These are phyloP conservation scores for Alnus glutinosa DNA, from an alignment of 306 rosid species.

Conservation along the genomic window DNA sequence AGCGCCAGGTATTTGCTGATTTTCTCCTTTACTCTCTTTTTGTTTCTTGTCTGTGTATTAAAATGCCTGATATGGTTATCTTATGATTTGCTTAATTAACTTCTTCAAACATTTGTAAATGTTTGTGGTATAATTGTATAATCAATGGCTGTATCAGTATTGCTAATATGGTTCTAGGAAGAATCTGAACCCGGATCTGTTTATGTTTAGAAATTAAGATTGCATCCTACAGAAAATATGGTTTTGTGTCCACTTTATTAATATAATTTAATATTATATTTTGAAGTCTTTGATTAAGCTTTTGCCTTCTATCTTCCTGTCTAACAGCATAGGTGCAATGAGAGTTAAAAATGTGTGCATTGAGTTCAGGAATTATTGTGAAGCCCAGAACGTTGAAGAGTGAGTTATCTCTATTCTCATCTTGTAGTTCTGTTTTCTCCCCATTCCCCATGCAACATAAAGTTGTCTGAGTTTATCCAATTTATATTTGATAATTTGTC, in stretches of 20 bases:
- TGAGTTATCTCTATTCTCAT: constrained; percentile 37
- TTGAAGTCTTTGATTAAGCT: constrained; percentile 9
- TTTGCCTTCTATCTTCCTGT: constrained; percentile 4
- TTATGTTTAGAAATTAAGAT: constrained; percentile 2
- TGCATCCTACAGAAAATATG: neutral
- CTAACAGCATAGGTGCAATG: constrained; percentile 69
- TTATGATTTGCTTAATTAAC: no score
- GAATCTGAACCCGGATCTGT: neutral
- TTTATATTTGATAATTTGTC: neutral
- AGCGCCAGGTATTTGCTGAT: constrained; percentile 61
- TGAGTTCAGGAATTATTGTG: constrained; percentile 58
- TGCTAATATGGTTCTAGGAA: neutral
- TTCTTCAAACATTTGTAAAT: neutral
- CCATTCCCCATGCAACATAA: neutral
- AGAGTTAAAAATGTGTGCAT: constrained; percentile 60
- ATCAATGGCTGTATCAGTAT: neutral
- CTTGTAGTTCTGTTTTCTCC: neutral
- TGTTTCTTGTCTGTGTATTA: neutral
- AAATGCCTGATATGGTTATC: neutral
- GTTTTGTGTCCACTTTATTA: neutral
- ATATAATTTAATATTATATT: neutral
- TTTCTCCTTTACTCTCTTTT: neutral
- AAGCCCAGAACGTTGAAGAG: constrained; percentile 66
- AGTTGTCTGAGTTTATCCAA: constrained; percentile 9
- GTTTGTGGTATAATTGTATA: neutral